phyloP scores from a whole-genome alignment of 805 yeast genomes.

The Myxozyma monticola region DNA sequence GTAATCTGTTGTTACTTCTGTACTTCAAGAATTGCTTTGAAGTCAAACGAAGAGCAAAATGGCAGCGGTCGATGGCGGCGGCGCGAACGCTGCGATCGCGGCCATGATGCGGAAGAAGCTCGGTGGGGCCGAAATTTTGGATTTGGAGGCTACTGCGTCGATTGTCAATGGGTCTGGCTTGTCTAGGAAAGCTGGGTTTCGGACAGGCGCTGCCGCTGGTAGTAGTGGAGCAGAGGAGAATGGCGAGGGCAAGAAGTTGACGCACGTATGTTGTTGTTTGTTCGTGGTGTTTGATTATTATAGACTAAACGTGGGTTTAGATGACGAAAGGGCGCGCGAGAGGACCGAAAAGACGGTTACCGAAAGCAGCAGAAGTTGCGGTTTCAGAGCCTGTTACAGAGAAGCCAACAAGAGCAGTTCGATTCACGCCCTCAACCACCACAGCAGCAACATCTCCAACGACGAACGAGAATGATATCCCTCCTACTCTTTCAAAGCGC shows the following conservation, averaged over 20 bases:
- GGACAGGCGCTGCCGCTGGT: background rate
- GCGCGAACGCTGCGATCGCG: constrained; percentile 13
- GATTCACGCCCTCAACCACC: background rate
- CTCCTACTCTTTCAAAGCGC: background rate
- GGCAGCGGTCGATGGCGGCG: no score
- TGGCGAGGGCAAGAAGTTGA: background rate
- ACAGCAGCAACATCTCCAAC: background rate
- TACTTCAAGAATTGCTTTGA: no score
- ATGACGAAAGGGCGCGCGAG: constrained; percentile 9
- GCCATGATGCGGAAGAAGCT: constrained; percentile 12
- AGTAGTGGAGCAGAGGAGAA: background rate
- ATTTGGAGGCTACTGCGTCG: background rate
- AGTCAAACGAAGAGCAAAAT: no score
- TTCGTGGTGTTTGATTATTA: background rate
- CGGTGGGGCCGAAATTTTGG: background rate
- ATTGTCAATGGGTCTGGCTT: background rate
- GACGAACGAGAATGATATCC: background rate
- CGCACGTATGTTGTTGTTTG: background rate
- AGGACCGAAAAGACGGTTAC: constrained; percentile 9
- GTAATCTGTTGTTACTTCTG: no score
- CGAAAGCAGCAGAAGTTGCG: constrained; percentile 1
- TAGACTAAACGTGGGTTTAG: background rate
- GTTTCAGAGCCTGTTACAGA: background rate
- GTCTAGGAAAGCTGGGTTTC: background rate
- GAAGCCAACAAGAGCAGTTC: background rate